These are phyloP conservation scores for Brassica balearica DNA, from an alignment of 441 rosid genomes.

Conservation along the genomic window DNA sequence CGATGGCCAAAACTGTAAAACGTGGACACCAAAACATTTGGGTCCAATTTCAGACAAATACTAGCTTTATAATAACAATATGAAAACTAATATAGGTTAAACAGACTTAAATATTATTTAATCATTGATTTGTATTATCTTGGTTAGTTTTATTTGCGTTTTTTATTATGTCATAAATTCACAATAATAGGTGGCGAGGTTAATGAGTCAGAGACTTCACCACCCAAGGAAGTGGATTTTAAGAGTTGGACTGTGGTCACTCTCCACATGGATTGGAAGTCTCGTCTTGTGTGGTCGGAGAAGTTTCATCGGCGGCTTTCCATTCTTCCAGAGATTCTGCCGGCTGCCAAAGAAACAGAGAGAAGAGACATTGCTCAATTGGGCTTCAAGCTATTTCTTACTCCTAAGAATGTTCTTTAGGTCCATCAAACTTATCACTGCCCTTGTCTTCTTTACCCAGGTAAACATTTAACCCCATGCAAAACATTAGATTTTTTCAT, in stretches of 20 bases:
- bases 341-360: constrained; percentile 52
- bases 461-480: constrained; percentile 39
- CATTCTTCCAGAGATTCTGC: constrained; percentile 59
- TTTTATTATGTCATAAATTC: constrained; percentile 9
- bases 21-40: not conserved
- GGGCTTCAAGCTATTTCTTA: constrained; percentile 62
- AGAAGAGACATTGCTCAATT: constrained; percentile 53
- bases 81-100: constrained; percentile 1
- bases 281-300: constrained; percentile 63
- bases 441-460: constrained; percentile 78
- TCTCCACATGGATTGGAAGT: constrained; percentile 76
- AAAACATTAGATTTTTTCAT: not conserved
- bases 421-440: constrained; percentile 59
- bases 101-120: not conserved
- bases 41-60: not conserved
- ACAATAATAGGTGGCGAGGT: constrained; percentile 55
- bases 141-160: not conserved
- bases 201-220: constrained; percentile 60
- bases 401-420: constrained; percentile 63
- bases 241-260: constrained; percentile 54
- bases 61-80: not conserved
- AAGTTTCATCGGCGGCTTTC: constrained; percentile 56
- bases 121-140: not conserved
- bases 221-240: constrained; percentile 78
- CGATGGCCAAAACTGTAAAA: not conserved